Conservation (phyloP, 331 rosid species). For the Malus hybrid region DNA sequence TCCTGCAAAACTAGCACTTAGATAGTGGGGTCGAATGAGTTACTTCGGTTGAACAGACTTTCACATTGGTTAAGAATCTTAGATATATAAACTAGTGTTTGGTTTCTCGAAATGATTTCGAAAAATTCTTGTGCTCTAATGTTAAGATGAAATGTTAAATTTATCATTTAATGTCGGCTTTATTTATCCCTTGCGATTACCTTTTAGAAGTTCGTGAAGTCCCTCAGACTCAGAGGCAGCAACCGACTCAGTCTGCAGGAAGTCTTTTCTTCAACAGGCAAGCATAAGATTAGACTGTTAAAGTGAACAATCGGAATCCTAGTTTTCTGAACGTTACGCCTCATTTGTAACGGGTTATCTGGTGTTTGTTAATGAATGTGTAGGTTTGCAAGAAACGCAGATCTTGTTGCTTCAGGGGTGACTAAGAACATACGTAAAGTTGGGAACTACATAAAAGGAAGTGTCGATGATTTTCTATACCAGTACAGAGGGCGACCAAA, state of each 20-base stretch:
- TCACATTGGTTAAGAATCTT: not conserved
- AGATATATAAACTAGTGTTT: not conserved
- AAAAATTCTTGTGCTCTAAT: not conserved
- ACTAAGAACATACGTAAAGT: slow-evolving; percentile 7
- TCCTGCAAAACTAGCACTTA: not conserved
- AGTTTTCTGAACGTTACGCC: not conserved
- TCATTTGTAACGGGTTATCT: not conserved
- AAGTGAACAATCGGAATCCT: not conserved
- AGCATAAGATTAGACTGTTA: not conserved
- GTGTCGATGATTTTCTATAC: not conserved
- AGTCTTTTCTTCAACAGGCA: slow-evolving; percentile 1
- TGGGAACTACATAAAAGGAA: slow-evolving; percentile 4
- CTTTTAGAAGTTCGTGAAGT: not conserved
- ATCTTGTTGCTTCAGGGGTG: slow-evolving; percentile 12
- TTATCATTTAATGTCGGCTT: not conserved
- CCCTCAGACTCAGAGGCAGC: not conserved
- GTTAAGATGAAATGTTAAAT: not conserved
- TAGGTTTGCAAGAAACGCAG: slow-evolving; percentile 15
- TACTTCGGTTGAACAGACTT: not conserved
- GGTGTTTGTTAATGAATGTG: not conserved
- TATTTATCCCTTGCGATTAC: not conserved
- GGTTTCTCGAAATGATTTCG: not conserved
- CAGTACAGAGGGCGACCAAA: slow-evolving; percentile 2
- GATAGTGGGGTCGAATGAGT: not conserved
- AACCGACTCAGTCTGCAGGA: not conserved